A percentile compares a stretch with the other conserved stretches of the same genome.
Conservation (phyloP, 208 protist genomes). For the Trypanosoma mega region DNA sequence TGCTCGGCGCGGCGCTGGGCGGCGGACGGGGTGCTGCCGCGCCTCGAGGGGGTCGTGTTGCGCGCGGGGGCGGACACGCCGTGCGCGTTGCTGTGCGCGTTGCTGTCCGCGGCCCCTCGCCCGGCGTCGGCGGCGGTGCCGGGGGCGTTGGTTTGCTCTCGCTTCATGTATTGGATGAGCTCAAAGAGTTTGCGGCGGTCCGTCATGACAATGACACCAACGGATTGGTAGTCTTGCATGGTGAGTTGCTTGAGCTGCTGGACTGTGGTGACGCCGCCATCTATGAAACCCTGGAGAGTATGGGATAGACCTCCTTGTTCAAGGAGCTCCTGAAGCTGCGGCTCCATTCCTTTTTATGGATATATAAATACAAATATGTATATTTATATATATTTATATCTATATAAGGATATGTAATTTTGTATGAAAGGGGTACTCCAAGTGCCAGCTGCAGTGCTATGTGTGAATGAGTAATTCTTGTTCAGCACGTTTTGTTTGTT, state of each 20-base stretch:
- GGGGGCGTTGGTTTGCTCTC: conserved; percentile 42
- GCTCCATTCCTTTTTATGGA: conserved; percentile 71
- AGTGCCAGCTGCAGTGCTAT: no score
- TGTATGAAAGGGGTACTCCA: no score
- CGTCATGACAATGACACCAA: conserved; percentile 89
- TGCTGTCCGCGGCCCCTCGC: conserved; percentile 19
- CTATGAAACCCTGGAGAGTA: conserved; percentile 77
- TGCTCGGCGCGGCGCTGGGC: conserved; percentile 22
- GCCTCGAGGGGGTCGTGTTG: conserved; percentile 34
- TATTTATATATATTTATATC: conserved; percentile 3
- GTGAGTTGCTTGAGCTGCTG: conserved; percentile 84
- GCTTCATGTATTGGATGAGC: conserved; percentile 90
- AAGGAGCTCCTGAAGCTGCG: conserved; percentile 74
- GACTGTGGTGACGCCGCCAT: conserved; percentile 68
- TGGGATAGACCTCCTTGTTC: conserved; percentile 77
- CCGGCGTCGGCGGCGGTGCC: no score
- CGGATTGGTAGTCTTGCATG: conserved; percentile 90
- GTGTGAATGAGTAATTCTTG: no score
- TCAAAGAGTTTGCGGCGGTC: conserved; percentile 93
- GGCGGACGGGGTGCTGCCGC: conserved; percentile 24
- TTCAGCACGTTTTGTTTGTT: no score
- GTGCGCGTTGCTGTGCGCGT: conserved; percentile 16
- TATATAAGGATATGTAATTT: neutral
- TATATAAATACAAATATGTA: no score
- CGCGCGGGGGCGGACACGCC: conserved; percentile 9